These are phyloP conservation scores for Epicoccum sorghinum DNA, from an alignment of 2,329 filamentous ascomycete species.

Conservation along the genomic window DNA sequence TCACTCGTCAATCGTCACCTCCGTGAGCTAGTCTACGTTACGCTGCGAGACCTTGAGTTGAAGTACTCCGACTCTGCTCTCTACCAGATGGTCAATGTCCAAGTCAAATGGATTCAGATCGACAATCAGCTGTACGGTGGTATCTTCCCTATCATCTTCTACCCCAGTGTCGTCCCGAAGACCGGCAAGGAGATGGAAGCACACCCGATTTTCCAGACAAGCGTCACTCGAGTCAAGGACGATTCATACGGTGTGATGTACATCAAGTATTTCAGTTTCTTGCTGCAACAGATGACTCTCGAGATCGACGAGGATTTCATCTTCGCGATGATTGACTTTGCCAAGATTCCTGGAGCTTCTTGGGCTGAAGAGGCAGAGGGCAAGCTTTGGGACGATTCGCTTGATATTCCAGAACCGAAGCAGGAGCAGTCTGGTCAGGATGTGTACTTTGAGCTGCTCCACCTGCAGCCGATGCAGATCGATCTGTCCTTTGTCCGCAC, in stretches of 20 bases:
- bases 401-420: slow-evolving; percentile 91
- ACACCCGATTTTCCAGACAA: slow-evolving; percentile 90
- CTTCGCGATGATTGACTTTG: slow-evolving; percentile 92
- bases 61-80: slow-evolving; percentile 92
- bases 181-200: slow-evolving; percentile 95
- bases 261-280: slow-evolving; percentile 94
- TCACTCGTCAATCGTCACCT: slow-evolving; percentile 92
- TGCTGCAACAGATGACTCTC: slow-evolving; percentile 97
- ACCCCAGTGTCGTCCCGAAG: slow-evolving; percentile 97
- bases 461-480: slow-evolving; percentile 97
- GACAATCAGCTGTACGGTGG: slow-evolving; percentile 98
- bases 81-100: slow-evolving; percentile 88
- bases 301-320: slow-evolving; percentile 99
- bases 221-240: slow-evolving; percentile 94
- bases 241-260: slow-evolving; percentile 98
- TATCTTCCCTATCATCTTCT: slow-evolving; percentile 95
- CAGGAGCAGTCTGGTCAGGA: slow-evolving; percentile 85
- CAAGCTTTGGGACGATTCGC: slow-evolving; percentile 83
- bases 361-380: slow-evolving; percentile 86
- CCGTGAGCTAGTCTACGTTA: slow-evolving; percentile 91
- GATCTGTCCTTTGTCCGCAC: slow-evolving; percentile 97
- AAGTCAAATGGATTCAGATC: slow-evolving; percentile 98
- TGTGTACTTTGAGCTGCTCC: slow-evolving; percentile 96
- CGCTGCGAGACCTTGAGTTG: slow-evolving; percentile 86
- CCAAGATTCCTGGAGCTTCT: slow-evolving; percentile 86